phyloP scores from a whole-genome alignment of 2,329 filamentous ascomycete species.

The Sclerotiophoma versabilis region DNA sequence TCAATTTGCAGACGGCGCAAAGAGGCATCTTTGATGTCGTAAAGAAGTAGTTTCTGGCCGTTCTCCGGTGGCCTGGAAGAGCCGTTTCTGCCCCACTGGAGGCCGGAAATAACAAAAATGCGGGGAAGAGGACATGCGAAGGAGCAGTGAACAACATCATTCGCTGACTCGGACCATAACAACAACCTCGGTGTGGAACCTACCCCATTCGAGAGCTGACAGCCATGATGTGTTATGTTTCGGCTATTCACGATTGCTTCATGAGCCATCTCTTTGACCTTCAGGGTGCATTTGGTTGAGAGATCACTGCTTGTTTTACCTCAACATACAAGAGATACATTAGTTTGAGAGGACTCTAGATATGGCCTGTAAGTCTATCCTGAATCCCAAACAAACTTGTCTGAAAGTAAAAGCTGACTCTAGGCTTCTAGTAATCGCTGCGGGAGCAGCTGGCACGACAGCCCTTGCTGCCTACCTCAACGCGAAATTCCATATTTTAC shows the following conservation, averaged over 20 bases:
- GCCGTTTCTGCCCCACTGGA: not conserved
- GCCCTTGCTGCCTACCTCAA: conserved; percentile 47
- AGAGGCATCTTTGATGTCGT: not conserved
- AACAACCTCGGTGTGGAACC: conserved; percentile 13
- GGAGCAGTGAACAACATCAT: conserved; percentile 4
- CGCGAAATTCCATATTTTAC: conserved; percentile 43
- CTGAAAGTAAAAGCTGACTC: not conserved
- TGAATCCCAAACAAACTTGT: not conserved
- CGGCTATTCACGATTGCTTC: not conserved
- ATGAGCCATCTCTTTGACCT: not conserved
- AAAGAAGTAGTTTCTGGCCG: not conserved
- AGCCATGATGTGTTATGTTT: not conserved
- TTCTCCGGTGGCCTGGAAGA: too few species aligned
- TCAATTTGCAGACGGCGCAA: not conserved
- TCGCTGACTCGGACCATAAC: conserved; percentile 14
- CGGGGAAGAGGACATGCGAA: conserved; percentile 7
- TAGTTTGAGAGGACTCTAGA: not conserved
- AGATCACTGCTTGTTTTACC: not conserved
- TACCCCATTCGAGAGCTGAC: conserved; percentile 6
- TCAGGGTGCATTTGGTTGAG: not conserved
- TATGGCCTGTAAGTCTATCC: conserved; percentile 5
- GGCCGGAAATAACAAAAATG: conserved; percentile 5
- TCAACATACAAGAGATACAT: not conserved
- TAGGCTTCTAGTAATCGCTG: conserved; percentile 5
- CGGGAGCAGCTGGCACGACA: conserved; percentile 36